Conservation (phyloP, 495 filamentous ascomycete species). For the Monascus purpureus region DNA sequence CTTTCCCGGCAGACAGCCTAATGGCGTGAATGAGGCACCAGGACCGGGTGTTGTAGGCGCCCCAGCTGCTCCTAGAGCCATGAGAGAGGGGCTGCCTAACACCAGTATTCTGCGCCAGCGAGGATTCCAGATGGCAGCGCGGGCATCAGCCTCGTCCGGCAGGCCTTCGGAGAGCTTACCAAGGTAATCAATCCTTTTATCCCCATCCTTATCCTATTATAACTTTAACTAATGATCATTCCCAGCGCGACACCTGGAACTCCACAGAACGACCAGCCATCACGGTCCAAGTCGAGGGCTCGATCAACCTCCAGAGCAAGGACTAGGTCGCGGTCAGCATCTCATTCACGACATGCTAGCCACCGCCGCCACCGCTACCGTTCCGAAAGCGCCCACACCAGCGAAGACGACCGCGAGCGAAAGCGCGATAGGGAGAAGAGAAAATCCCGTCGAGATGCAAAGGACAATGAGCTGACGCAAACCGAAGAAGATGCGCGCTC, state of each 20-base stretch:
- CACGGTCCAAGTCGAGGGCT: conserved; percentile 13
- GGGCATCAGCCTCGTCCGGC: conserved; percentile 14
- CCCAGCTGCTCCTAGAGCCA: conserved; percentile 84
- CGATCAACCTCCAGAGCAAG: conserved; percentile 23
- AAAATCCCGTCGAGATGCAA: conserved; percentile 34
- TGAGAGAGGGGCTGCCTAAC: conserved; percentile 75
- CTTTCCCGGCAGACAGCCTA: too few species aligned
- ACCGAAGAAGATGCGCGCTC: conserved; percentile 23
- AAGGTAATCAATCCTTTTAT: too few species aligned
- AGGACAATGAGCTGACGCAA: conserved; percentile 26
- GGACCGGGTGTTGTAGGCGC: conserved; percentile 61
- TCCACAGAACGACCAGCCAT: conserved; percentile 7
- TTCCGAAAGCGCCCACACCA: conserved; percentile 33
- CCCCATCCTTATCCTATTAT: not conserved
- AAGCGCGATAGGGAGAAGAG: conserved; percentile 29
- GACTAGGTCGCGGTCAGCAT: conserved; percentile 19
- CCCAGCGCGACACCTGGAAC: conserved; percentile 11
- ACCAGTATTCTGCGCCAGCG: conserved; percentile 43
- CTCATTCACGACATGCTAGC: conserved; percentile 35
- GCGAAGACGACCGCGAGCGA: conserved; percentile 33
- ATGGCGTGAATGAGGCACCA: conserved; percentile 21
- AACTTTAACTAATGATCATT: conserved; percentile 1
- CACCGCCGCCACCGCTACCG: conserved; percentile 44
- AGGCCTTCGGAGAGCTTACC: conserved; percentile 12
- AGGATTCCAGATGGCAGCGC: conserved; percentile 17